Evolutionary conservation across 1,284 basidiomycete species (phyloP).

Genomic region (Prillingera fragicola): DNA sequence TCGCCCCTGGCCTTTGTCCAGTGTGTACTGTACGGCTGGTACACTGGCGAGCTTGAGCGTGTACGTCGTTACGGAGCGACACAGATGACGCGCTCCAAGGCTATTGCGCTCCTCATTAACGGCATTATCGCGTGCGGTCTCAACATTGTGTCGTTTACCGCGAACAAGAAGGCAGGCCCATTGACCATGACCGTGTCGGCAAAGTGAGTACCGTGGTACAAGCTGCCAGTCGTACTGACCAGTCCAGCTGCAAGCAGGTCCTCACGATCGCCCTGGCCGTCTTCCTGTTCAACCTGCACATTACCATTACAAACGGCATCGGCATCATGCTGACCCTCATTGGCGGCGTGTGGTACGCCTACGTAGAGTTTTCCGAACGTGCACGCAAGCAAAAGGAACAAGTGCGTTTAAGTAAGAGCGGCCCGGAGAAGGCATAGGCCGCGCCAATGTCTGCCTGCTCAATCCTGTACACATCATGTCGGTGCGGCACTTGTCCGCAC

Average conservation of each 20-base stretch:
- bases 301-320: conserved; percentile 67
- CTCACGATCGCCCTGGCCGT: conserved; percentile 81
- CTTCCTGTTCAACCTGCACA: conserved; percentile 70
- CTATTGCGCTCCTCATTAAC: conserved; percentile 63
- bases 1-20: conserved; percentile 83
- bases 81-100: conserved; percentile 54
- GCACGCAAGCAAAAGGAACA: too few relatives aligned
- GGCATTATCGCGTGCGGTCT: conserved; percentile 80
- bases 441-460: too few relatives aligned
- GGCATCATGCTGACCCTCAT: conserved; percentile 75
- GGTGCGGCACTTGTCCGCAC: too few relatives aligned
- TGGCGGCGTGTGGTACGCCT: conserved; percentile 76
- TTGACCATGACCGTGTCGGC: conserved; percentile 47
- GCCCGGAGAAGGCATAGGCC: too few relatives aligned
- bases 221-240: not conserved
- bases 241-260: conserved; percentile 72
- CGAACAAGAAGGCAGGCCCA: conserved; percentile 77
- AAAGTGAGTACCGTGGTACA: conserved; percentile 28
- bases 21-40: conserved; percentile 67
- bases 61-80: conserved; percentile 55
- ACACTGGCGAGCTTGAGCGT: conserved; percentile 68
- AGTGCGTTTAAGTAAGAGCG: too few relatives aligned
- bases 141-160: conserved; percentile 86
- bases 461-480: too few relatives aligned
- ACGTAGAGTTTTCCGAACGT: conserved; percentile 64